Evolutionary conservation across 1,284 basidiomycete genomes (phyloP), one percentile per base, ranked within the genome.

Genomic region (Pseudozyma flocculosa): DNA sequence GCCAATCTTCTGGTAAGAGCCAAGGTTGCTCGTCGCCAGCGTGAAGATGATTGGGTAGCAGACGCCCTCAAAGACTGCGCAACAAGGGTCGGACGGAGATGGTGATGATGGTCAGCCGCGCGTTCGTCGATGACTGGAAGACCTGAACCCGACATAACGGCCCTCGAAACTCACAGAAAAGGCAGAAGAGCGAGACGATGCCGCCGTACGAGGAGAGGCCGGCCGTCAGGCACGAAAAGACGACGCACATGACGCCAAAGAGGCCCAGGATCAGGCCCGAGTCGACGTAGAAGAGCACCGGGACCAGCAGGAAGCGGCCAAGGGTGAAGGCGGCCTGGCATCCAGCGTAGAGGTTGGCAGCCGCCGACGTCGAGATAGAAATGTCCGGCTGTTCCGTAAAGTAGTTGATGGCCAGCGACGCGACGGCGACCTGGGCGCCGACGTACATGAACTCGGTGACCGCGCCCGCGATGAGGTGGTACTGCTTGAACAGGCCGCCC

Each of bases 371-470:
- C 8, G 43, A 45, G 43, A 60, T 64, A 47, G 50, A 41, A 32
- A 46, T 40, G 39, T 50, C 61, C 14, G 48, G 52, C 21, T 60
- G 56, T 40, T 64, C 61, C 26, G 54, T 53, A 24, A 52, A 56
- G 50, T 41, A 88, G 81, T 87, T 87, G 61, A 89, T 84, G 29
- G 87, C 85, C 63, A 89, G 83, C 13, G 87, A 81, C 4, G 87
- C 88, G 26, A 88, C 85, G 4, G 82, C 85, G 22, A 89, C 86
- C 78, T 89, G 87, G 2, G 86, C 85, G 23, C 87, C 88, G 32
- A 85, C 84, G 74, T 89, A 88, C 45, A 82, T 79, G 44, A 84
- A 88, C 75, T 89, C 88, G 18, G 86, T 85, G 40, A 88, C 81
- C 70, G 84, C 87, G 38, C 88, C 88, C 71, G 87, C 85, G 45